Conservation (phyloP, 306 rosid species). For the Fagus sylvatica region DNA sequence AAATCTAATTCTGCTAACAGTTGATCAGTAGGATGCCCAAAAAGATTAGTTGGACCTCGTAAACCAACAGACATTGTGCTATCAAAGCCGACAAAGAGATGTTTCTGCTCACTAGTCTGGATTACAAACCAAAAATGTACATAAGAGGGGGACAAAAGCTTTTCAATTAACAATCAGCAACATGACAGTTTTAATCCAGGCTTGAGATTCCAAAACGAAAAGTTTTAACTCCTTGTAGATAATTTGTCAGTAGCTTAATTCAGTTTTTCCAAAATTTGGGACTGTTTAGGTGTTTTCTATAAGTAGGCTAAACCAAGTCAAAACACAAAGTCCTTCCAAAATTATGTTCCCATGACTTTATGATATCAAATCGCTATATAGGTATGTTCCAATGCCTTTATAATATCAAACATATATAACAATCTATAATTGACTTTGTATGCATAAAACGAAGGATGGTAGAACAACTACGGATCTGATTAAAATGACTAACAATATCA, state of each 20-base stretch:
- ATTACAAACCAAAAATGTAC: background rate
- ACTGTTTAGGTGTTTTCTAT: background rate
- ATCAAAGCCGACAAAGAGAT: slow-evolving; percentile 92
- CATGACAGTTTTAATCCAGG: background rate
- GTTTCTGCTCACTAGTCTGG: slow-evolving; percentile 59
- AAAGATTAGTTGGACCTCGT: slow-evolving; percentile 92
- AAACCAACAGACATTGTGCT: slow-evolving; percentile 72
- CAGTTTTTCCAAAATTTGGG: background rate
- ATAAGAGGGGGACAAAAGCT: too few species aligned
- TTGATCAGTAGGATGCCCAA: slow-evolving; percentile 89
- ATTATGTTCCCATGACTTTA: background rate
- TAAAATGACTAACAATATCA: too few species aligned
- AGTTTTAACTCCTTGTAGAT: background rate
- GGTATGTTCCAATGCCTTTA: too few species aligned
- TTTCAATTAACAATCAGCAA: too few species aligned
- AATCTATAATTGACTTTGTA: too few species aligned
- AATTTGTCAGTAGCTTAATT: background rate
- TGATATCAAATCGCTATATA: too few species aligned
- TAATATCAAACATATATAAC: too few species aligned
- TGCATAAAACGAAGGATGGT: too few species aligned
- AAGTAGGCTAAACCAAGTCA: background rate
- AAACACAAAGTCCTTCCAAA: background rate
- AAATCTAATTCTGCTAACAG: slow-evolving; percentile 66
- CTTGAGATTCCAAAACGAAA: background rate
- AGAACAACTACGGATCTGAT: too few species aligned